Evolutionary conservation across 345 rosid species (phyloP), one percentile per base, ranked within the genome.

Genomic region (Tarenaya hassleriana): DNA sequence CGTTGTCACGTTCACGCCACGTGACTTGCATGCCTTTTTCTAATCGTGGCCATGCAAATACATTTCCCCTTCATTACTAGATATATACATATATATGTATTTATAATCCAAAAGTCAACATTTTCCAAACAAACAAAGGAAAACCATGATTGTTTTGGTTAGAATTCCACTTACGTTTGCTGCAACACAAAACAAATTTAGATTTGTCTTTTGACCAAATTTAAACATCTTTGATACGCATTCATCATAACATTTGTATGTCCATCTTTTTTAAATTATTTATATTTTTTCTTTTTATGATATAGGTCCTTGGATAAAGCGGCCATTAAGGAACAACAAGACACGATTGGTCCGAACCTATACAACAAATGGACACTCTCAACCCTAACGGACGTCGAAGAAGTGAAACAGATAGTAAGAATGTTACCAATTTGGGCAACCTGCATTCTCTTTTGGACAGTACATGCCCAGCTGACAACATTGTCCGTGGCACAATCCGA

Each of bases 371-470:
- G 98, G 98, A 66, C 67, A 41, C 46, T 92, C 49, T 69, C 94
- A 24, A 92, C 98, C 66, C 47, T 88, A 54, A 83, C 95, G 3
- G 98, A 92, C 47, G 96, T 83, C 4, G 98, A 92, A 42, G 98
- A 92, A 67, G 98, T 92, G 47, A 92, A 92, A 76, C 27, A 82
- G 67, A 82, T 92, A 42, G 10, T 92, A 1, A 60, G 95, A 13
- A 92, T 92, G 98, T 35, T 92, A 52, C 98, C 98, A 5, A 72
- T 88, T 12, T 92, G 98, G 98, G 94, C 84, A 44, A 88, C 98
- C 21, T 81, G 75, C 13, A 74, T 92, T 12, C 78, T 88, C 31
- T 92, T 92, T 58, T 87, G 98, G 98, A 82, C 96, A 10, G 78
- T 87, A 47, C 85, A 92, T 40, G 98, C 98, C 8, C 98, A 92